Percentiles rank a stretch among this genome's conserved stretches.
Conservation (phyloP, 805 yeast species). For the Pichia scutulata region DNA sequence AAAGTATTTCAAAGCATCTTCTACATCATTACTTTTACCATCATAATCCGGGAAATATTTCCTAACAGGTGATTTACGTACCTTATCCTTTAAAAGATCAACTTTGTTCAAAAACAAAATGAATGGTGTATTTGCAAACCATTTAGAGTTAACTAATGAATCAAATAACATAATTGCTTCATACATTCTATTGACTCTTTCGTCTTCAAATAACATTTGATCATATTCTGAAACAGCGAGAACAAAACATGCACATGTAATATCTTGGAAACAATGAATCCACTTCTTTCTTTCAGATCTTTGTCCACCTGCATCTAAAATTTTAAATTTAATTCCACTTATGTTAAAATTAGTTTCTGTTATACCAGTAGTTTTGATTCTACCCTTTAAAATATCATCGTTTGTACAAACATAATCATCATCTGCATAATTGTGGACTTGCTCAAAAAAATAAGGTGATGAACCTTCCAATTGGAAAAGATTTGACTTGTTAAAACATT, state of each 20-base stretch:
- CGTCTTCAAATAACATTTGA: conserved; percentile 86
- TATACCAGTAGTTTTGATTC: conserved; percentile 94
- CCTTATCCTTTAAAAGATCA: conserved; percentile 70
- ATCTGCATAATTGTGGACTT: conserved; percentile 56
- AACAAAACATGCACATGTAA: conserved; percentile 82
- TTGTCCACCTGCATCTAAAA: conserved; percentile 96
- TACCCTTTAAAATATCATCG: conserved; percentile 78
- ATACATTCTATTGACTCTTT: conserved; percentile 79
- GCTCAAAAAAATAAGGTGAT: conserved; percentile 73
- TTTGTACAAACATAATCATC: conserved; percentile 64
- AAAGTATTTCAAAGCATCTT: conserved; percentile 63
- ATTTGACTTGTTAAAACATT: conserved; percentile 52
- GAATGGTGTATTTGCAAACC: conserved; percentile 83
- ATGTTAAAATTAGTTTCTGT: conserved; percentile 77
- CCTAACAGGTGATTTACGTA: conserved; percentile 55
- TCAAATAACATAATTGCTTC: conserved; percentile 83
- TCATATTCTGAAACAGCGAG: conserved; percentile 89
- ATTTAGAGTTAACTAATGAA: conserved; percentile 71
- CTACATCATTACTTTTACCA: conserved; percentile 57
- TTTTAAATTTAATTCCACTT: conserved; percentile 56
- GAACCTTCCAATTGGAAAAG: conserved; percentile 82
- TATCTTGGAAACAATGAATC: conserved; percentile 91
- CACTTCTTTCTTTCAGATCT: conserved; percentile 85
- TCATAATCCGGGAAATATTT: conserved; percentile 71
- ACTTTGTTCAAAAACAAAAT: conserved; percentile 84